A percentile compares a stretch with the other conserved stretches of the same genome.
These are phyloP conservation scores for Pythium graminicola DNA, from an alignment of 352 stramenopile genomes.

Conservation along the genomic window DNA sequence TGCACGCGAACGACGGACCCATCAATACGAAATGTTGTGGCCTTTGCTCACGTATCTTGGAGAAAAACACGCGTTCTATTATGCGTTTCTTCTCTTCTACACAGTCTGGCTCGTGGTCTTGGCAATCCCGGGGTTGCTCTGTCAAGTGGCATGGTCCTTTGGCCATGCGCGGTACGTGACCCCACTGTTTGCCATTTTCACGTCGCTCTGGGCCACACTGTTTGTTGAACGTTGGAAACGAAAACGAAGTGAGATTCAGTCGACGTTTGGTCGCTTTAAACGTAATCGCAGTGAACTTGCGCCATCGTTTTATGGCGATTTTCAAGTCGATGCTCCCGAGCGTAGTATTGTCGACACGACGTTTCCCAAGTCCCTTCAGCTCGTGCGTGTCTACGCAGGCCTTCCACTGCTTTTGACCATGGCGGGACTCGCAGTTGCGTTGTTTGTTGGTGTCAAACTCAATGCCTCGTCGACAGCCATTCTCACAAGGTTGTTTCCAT, in stretches of 20 bases:
- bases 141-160: conserved; percentile 40
- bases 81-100: conserved; percentile 71
- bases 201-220: conserved; percentile 84
- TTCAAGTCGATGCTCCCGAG: conserved; percentile 45
- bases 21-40: conserved; percentile 79
- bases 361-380: conserved; percentile 56
- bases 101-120: conserved; percentile 61
- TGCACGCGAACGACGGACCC: conserved; percentile 44
- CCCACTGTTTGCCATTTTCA: conserved; percentile 71
- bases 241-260: conserved; percentile 83
- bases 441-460: conserved; percentile 57
- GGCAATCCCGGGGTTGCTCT: conserved; percentile 37
- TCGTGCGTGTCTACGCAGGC: conserved; percentile 51
- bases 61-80: conserved; percentile 79
- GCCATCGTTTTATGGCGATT: conserved; percentile 63
- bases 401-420: conserved; percentile 50
- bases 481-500: too few species aligned
- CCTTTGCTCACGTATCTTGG: conserved; percentile 75
- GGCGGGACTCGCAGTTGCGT: conserved; percentile 36
- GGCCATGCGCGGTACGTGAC: conserved; percentile 42
- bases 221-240: conserved; percentile 88
- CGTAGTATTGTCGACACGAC: conserved; percentile 41
- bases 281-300: conserved; percentile 46
- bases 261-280: conserved; percentile 58
- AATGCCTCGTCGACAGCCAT: conserved; percentile 26